A percentile compares a stretch with the other conserved stretches of the same genome.
Evolutionary conservation across 1,284 basidiomycete genomes (phyloP).

Genomic region (Moesziomyces parantarcticus): DNA sequence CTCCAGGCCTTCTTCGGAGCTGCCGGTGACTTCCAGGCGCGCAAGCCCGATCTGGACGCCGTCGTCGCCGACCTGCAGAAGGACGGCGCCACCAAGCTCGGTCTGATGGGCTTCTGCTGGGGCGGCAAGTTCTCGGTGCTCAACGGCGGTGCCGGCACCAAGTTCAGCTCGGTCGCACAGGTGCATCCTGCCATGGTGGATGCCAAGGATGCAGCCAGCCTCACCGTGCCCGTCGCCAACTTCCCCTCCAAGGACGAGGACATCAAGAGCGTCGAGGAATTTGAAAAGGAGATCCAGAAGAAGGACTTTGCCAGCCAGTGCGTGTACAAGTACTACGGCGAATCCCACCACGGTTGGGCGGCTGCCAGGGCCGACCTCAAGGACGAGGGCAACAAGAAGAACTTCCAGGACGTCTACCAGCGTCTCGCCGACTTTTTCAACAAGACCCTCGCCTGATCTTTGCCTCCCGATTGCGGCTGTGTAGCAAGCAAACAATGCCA

Average conservation of each 20-base stretch:
- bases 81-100: slow-evolving; percentile 72
- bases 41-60: slow-evolving; percentile 71
- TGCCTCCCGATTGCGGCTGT: neutral
- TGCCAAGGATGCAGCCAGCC: slow-evolving; percentile 71
- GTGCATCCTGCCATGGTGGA: slow-evolving; percentile 72
- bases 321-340: slow-evolving; percentile 73
- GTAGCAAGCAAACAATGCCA: neutral
- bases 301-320: slow-evolving; percentile 71
- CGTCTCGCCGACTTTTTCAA: slow-evolving; percentile 53
- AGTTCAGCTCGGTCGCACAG: slow-evolving; percentile 52
- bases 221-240: slow-evolving; percentile 74
- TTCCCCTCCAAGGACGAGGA: slow-evolving; percentile 77
- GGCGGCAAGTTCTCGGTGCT: slow-evolving; percentile 55
- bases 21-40: slow-evolving; percentile 69
- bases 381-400: slow-evolving; percentile 75
- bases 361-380: slow-evolving; percentile 77
- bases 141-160: slow-evolving; percentile 45
- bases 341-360: slow-evolving; percentile 75
- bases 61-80: slow-evolving; percentile 72
- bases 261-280: slow-evolving; percentile 70
- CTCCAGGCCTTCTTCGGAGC: slow-evolving; percentile 70
- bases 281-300: slow-evolving; percentile 69
- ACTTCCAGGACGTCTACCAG: slow-evolving; percentile 77
- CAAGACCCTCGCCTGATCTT: slow-evolving; percentile 38
- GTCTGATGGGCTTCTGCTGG: slow-evolving; percentile 70